Conservation (phyloP, 768 basidiomycete genomes). For the Podaxis mareebaensis region DNA sequence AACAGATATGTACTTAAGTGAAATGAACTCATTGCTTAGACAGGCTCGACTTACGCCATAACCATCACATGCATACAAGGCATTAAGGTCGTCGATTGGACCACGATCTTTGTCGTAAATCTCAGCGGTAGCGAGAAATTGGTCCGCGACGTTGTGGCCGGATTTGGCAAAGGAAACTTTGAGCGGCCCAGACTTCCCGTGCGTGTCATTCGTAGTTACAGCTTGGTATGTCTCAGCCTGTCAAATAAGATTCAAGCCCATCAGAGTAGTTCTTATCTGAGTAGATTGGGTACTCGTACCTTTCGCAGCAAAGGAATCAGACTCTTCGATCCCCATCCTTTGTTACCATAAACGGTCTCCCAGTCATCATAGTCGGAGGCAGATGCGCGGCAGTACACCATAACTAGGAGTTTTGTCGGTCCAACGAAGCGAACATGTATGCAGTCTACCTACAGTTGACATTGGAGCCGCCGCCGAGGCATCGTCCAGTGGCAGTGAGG, state of each 20-base stretch:
- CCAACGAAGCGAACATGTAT: not conserved
- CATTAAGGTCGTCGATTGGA: conserved; percentile 47
- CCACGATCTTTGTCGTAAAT: conserved; percentile 50
- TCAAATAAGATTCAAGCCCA: not conserved
- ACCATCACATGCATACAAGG: conserved; percentile 36
- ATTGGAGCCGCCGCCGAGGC: conserved; percentile 62
- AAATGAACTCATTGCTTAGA: not conserved
- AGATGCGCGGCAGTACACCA: conserved; percentile 58
- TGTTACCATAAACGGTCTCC: conserved; percentile 49
- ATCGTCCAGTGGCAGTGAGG: conserved; percentile 46
- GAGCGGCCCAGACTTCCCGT: conserved; percentile 52
- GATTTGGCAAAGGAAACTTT: conserved; percentile 44
- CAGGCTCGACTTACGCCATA: conserved; percentile 43
- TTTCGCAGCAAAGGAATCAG: conserved; percentile 61
- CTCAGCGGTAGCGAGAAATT: conserved; percentile 47
- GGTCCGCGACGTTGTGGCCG: conserved; percentile 39
- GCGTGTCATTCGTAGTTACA: conserved; percentile 30
- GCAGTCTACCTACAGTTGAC: conserved; percentile 50
- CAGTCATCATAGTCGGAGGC: conserved; percentile 70
- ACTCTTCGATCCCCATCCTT: conserved; percentile 60
- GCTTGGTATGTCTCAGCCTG: conserved; percentile 44
- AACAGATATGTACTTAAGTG: not conserved
- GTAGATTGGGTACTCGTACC: conserved; percentile 30
- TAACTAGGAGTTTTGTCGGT: conserved; percentile 28
- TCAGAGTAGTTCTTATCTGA: not conserved